Evolutionary conservation across 1,284 basidiomycete species (phyloP).

Genomic region (Ustilago esculenta): DNA sequence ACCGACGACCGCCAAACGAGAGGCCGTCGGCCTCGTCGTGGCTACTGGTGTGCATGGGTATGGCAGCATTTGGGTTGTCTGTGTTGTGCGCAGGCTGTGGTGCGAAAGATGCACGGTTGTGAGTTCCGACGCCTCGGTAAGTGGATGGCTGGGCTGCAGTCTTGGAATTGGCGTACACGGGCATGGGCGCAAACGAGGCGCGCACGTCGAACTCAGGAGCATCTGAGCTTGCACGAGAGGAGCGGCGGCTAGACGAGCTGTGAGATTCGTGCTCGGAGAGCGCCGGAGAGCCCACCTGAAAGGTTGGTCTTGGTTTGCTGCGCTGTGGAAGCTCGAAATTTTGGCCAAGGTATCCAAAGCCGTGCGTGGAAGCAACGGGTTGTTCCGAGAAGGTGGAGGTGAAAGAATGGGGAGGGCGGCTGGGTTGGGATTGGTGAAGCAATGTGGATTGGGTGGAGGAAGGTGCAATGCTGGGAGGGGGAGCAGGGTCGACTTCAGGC

Average conservation of each 20-base stretch:
- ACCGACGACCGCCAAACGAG: constrained; percentile 46
- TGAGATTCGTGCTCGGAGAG: constrained; percentile 33
- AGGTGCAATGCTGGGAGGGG: not conserved
- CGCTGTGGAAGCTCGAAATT: constrained; percentile 27
- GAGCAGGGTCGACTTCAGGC: constrained; percentile 37
- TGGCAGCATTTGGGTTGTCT: not conserved
- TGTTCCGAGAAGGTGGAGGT: constrained; percentile 5
- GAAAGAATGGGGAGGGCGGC: too few species aligned
- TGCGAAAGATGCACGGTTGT: not conserved
- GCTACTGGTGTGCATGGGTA: constrained; percentile 14
- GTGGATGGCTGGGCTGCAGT: constrained; percentile 1
- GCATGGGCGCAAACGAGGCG: constrained; percentile 57
- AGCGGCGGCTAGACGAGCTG: constrained; percentile 10
- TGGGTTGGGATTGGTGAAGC: too few species aligned
- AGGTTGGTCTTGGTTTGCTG: constrained; percentile 35
- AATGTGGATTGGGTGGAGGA: constrained; percentile 1
- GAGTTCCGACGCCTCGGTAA: constrained; percentile 25
- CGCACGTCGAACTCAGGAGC: constrained; percentile 52
- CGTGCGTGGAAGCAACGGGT: constrained; percentile 28
- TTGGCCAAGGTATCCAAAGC: constrained; percentile 32
- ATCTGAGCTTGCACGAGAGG: constrained; percentile 36
- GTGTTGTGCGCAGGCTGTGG: not conserved
- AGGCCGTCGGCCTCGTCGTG: constrained; percentile 44
- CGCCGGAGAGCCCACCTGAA: constrained; percentile 46
- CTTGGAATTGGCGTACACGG: constrained; percentile 26